A percentile compares a stretch with the other conserved stretches of the same genome.
These are phyloP conservation scores for Phyllosticta paracitricarpa DNA, from an alignment of 2,329 filamentous ascomycete species.

Conservation along the genomic window DNA sequence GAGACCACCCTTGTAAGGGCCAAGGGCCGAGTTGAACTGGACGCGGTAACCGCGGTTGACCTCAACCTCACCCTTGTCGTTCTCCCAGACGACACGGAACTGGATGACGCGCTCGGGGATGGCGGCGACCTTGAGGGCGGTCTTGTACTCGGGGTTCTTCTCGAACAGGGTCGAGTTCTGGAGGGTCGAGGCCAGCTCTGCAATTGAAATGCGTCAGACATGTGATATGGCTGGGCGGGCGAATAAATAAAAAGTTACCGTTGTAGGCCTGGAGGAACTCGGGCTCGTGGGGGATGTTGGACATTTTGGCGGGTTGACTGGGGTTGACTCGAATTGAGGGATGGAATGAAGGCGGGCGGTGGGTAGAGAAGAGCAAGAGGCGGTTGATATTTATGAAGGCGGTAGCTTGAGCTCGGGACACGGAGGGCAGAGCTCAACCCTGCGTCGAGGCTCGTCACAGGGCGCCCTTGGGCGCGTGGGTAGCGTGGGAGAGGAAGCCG, in stretches of 20 bases:
- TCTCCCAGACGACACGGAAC: conserved; percentile 95
- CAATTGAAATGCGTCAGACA: conserved; percentile 7
- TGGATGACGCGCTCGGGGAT: conserved; percentile 93
- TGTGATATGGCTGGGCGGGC: neutral
- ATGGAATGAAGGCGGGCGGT: conserved; percentile 6
- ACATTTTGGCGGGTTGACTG: conserved; percentile 44
- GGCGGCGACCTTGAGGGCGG: conserved; percentile 74
- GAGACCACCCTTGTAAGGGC: conserved; percentile 96
- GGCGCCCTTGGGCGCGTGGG: neutral
- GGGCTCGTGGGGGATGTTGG: conserved; percentile 77
- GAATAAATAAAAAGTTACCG: conserved; percentile 44
- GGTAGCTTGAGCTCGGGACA: conserved; percentile 11
- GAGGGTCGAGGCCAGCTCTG: conserved; percentile 90
- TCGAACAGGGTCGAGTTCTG: conserved; percentile 89
- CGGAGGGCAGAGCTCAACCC: conserved; percentile 11
- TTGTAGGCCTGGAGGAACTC: conserved; percentile 99
- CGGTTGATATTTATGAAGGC: conserved; percentile 9
- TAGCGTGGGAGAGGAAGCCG: conserved; percentile 4
- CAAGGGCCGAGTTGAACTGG: conserved; percentile 96
- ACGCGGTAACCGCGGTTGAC: conserved; percentile 94
- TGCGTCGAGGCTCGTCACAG: conserved; percentile 7
- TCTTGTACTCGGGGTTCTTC: conserved; percentile 90
- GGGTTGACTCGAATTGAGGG: neutral
- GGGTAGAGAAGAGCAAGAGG: conserved; percentile 7
- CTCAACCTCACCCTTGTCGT: conserved; percentile 80